Percentiles rank a stretch among this genome's conserved stretches.
Conservation (phyloP, 352 stramenopile species). For the Phytopythium montanum region DNA sequence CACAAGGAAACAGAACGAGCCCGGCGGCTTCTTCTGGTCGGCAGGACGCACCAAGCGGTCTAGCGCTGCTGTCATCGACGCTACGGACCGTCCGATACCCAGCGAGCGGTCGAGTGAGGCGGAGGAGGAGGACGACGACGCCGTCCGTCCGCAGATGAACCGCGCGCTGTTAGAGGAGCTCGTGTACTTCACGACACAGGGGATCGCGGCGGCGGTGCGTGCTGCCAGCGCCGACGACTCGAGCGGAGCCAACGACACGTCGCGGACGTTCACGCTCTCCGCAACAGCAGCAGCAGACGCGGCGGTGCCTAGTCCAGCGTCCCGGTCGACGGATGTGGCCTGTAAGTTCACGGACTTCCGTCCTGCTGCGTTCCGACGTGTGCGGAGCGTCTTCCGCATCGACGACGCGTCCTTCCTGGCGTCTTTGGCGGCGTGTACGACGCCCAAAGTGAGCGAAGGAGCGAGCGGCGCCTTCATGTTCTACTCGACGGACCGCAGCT, state of each 20-base stretch:
- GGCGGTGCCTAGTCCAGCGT: no score
- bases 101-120: neutral
- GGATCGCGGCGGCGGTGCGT: conserved; percentile 56
- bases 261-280: conserved; percentile 44
- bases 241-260: conserved; percentile 6
- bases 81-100: neutral
- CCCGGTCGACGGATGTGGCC: conserved; percentile 34
- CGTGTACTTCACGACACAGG: conserved; percentile 73
- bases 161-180: conserved; percentile 71
- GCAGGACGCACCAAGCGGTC: neutral
- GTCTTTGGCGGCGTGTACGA: conserved; percentile 62
- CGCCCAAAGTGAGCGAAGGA: conserved; percentile 75
- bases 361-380: conserved; percentile 40
- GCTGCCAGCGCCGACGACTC: conserved; percentile 11
- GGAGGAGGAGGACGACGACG: conserved; percentile 46
- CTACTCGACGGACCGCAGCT: conserved; percentile 70
- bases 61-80: conserved; percentile 17
- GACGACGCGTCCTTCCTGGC: conserved; percentile 44
- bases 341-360: conserved; percentile 68
- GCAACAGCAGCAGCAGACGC: conserved; percentile 5
- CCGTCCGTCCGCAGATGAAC: conserved; percentile 74
- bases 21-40: neutral
- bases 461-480: conserved; percentile 83
- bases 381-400: conserved; percentile 57
- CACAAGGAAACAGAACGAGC: neutral